These are phyloP conservation scores for Wickerhamomyces alni DNA, from an alignment of 805 yeast species.

Conservation along the genomic window DNA sequence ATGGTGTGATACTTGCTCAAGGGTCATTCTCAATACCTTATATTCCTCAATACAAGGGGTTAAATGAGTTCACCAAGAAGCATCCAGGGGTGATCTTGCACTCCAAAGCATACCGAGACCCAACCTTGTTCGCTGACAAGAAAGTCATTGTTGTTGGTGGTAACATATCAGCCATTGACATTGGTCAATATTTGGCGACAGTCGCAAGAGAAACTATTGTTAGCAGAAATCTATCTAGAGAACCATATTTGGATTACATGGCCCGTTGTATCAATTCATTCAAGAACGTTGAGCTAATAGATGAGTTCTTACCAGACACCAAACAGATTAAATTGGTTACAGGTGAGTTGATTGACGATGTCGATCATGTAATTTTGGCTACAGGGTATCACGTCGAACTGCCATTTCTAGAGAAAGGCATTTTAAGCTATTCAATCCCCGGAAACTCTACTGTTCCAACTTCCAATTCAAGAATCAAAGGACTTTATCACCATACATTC, in stretches of 20 bases:
- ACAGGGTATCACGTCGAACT: constrained; percentile 40
- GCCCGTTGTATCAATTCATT: constrained; percentile 23
- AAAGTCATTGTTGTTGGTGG: constrained; percentile 41
- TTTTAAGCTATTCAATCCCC: constrained; percentile 18
- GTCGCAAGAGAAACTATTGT: constrained; percentile 43
- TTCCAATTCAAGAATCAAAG: constrained; percentile 30
- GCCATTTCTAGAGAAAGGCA: constrained; percentile 29
- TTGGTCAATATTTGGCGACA: constrained; percentile 38
- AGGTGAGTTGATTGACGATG: constrained; percentile 27
- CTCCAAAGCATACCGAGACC: constrained; percentile 42
- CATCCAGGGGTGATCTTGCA: constrained; percentile 44
- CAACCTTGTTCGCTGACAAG: constrained; percentile 31
- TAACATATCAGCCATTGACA: constrained; percentile 36
- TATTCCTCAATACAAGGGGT: constrained; percentile 44
- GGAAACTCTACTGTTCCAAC: constrained; percentile 16
- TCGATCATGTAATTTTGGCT: constrained; percentile 34
- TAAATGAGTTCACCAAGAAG: constrained; percentile 33
- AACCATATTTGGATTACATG: constrained; percentile 38
- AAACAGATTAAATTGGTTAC: constrained; percentile 24
- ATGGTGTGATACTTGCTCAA: constrained; percentile 50
- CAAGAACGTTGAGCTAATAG: constrained; percentile 23
- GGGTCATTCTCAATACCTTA: constrained; percentile 57
- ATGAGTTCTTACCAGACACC: constrained; percentile 25
- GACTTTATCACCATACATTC: constrained; percentile 41
- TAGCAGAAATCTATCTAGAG: constrained; percentile 65